phyloP scores from a whole-genome alignment of 78 protist species.

The Mantamonas sphyraenae region DNA sequence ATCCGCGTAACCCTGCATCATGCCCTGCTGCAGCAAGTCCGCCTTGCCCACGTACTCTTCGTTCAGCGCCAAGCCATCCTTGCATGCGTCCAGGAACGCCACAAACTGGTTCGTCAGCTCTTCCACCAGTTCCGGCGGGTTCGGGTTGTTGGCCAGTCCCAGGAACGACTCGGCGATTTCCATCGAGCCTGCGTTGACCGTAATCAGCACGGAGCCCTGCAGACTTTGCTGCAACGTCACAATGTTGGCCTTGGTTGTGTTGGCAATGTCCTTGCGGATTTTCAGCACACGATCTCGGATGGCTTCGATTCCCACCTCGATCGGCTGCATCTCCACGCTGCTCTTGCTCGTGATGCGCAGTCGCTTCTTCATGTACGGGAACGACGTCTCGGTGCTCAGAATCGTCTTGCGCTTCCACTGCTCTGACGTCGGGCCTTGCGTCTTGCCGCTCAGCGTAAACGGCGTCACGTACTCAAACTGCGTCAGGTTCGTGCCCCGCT shows the following conservation, averaged over 20 bases:
- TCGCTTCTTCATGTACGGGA: slow-evolving; percentile 50
- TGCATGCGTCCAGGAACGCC: neutral
- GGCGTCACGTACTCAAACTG: slow-evolving; percentile 41
- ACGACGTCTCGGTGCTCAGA: slow-evolving; percentile 25
- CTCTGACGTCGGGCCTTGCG: slow-evolving; percentile 21
- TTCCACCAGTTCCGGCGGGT: neutral
- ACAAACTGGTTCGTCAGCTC: neutral
- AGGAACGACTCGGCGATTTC: neutral
- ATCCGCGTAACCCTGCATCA: neutral
- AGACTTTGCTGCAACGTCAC: neutral
- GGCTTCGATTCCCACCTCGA: neutral
- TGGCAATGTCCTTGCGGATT: neutral
- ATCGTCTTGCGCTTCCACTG: slow-evolving; percentile 46
- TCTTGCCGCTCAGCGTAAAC: slow-evolving; percentile 36
- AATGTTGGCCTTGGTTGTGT: neutral
- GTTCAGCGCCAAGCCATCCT: neutral
- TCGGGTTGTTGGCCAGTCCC: too few species aligned
- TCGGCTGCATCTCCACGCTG: neutral
- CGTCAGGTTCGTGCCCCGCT: neutral
- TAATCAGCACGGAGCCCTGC: neutral
- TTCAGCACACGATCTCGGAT: neutral
- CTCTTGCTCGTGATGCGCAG: neutral
- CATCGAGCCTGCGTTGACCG: neutral
- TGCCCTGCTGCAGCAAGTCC: neutral
- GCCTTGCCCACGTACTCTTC: neutral